Evolutionary conservation across 768 basidiomycete genomes (phyloP).

Genomic region (Suillus subaureus): DNA sequence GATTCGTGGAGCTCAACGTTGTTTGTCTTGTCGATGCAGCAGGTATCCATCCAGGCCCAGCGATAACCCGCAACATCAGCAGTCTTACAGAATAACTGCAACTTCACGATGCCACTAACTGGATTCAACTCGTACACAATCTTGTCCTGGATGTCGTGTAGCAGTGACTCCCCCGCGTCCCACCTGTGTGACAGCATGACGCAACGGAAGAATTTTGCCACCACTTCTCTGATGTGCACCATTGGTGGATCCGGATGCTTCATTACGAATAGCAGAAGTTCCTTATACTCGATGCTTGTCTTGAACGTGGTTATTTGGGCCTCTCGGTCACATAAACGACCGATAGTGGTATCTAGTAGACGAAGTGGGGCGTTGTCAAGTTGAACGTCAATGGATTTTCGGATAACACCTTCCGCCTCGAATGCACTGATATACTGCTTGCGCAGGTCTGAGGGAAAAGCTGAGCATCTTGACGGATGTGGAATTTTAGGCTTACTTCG

Average conservation of each 20-base stretch:
- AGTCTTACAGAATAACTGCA: background rate
- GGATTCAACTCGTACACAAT: background rate
- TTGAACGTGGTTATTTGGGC: background rate
- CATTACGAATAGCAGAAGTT: constrained; percentile 1
- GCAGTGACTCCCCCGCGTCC: background rate
- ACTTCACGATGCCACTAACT: background rate
- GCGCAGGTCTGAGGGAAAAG: background rate
- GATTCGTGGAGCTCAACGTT: background rate
- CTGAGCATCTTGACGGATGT: background rate
- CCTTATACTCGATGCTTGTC: background rate
- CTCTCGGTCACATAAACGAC: background rate
- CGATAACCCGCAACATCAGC: background rate
- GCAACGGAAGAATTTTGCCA: background rate
- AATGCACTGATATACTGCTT: background rate
- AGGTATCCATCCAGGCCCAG: background rate
- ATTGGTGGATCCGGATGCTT: no score
- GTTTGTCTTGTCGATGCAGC: background rate
- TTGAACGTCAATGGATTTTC: background rate
- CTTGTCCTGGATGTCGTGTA: background rate
- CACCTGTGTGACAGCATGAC: constrained; percentile 1
- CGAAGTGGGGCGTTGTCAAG: background rate
- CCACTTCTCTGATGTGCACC: background rate
- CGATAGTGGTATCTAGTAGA: background rate
- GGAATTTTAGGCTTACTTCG: background rate
- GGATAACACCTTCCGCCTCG: background rate